Evolutionary conservation across 495 filamentous ascomycete genomes (phyloP).

Genomic region (Lichenothelia convexa): DNA sequence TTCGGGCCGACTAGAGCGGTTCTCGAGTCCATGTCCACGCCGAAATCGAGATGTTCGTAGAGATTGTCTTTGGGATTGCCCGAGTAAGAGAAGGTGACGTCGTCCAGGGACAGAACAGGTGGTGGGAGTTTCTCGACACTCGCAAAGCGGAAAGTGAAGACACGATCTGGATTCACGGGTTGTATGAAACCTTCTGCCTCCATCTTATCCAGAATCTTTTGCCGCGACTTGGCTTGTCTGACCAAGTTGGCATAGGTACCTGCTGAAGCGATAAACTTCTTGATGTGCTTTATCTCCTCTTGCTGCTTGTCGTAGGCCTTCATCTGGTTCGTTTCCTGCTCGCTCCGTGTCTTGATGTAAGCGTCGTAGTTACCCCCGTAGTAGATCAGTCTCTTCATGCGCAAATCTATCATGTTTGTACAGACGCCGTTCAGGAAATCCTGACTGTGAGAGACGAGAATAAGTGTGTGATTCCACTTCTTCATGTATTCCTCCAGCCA

Average conservation of each 20-base stretch:
- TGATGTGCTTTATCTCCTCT: conserved; percentile 98
- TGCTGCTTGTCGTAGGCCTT: conserved; percentile 99
- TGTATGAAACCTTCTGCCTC: conserved; percentile 97
- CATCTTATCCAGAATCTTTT: conserved; percentile 99
- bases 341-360: conserved; percentile 76
- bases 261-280: conserved; percentile 99
- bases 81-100: conserved; percentile 95
- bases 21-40: conserved; percentile 98
- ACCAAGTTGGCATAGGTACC: conserved; percentile 99
- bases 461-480: conserved; percentile 97
- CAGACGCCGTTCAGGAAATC: conserved; percentile 99
- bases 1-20: conserved; percentile 95
- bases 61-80: conserved; percentile 77
- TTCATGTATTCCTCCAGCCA: conserved; percentile 99
- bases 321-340: conserved; percentile 95
- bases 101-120: conserved; percentile 87
- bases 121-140: conserved; percentile 97
- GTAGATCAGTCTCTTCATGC: conserved; percentile 75
- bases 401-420: conserved; percentile 98
- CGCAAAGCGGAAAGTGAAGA: conserved; percentile 97
- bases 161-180: conserved; percentile 63
- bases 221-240: conserved; percentile 91
- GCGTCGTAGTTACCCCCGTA: conserved; percentile 99
- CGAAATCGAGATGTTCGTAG: conserved; percentile 90
- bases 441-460: conserved; percentile 92